Conservation (phyloP, 2,329 filamentous ascomycete genomes). For the Tolypocladium paradoxum region DNA sequence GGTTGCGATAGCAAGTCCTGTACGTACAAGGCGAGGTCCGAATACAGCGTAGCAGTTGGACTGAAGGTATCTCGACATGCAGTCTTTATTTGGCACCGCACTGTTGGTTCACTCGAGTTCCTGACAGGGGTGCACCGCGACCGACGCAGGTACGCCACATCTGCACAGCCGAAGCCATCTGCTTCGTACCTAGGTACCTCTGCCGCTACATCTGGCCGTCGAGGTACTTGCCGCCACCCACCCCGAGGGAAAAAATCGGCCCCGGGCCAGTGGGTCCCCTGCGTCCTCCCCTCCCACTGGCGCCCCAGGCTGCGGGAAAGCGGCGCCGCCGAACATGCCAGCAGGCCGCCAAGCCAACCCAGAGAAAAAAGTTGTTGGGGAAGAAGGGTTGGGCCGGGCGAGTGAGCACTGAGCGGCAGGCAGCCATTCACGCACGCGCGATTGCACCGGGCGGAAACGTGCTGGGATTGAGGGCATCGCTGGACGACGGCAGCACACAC, state of each 20-base stretch:
- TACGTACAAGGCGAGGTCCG: no score
- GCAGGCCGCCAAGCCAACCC: not conserved
- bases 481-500: not conserved
- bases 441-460: not conserved
- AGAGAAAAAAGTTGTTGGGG: not conserved
- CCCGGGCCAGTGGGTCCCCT: not conserved
- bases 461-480: not conserved
- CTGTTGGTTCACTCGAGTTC: not conserved
- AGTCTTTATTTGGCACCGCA: no score
- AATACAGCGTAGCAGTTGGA: no score
- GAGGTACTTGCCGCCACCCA: not conserved
- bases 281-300: not conserved
- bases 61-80: no score
- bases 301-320: not conserved
- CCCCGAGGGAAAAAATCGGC: not conserved
- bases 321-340: not conserved
- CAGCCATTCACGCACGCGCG: not conserved
- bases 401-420: no score
- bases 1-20: no score
- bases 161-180: not conserved
- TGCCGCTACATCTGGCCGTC: not conserved
- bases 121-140: not conserved
- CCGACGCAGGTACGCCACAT: not conserved
- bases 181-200: not conserved
- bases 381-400: not conserved